These are phyloP conservation scores for Trypanosomatidae sp. DNA, from an alignment of 208 protist species.

Conservation along the genomic window DNA sequence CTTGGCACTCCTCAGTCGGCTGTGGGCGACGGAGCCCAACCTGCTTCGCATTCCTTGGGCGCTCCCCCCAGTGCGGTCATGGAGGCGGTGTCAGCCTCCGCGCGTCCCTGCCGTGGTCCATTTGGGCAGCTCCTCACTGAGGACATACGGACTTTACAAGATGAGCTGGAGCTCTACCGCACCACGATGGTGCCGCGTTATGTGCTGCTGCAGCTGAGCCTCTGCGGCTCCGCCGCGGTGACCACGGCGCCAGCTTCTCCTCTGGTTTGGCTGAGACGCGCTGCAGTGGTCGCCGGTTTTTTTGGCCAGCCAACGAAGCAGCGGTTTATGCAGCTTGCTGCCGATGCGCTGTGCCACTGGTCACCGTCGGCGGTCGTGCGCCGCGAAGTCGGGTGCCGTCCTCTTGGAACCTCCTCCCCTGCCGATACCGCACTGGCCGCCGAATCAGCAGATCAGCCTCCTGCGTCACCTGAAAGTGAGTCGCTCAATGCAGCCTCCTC, in stretches of 20 bases:
- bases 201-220: constrained; percentile 23
- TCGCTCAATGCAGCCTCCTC: background rate
- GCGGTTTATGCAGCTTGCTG: constrained; percentile 46
- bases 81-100: constrained; percentile 24
- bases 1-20: constrained; percentile 1
- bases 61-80: constrained; percentile 44
- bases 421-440: background rate
- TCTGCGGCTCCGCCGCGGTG: constrained; percentile 2
- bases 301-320: constrained; percentile 67
- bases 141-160: constrained; percentile 39
- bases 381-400: background rate
- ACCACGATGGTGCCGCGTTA: constrained; percentile 68
- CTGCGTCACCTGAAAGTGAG: background rate
- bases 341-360: constrained; percentile 22
- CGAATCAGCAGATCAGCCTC: background rate
- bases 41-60: background rate
- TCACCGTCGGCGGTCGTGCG: background rate
- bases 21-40: too few relatives aligned
- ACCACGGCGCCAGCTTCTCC: background rate
- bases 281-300: constrained; percentile 46
- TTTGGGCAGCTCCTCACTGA: constrained; percentile 75
- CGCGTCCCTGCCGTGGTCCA: constrained; percentile 68
- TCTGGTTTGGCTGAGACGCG: constrained; percentile 25
- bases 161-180: constrained; percentile 77
- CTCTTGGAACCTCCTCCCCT: background rate